phyloP scores from a whole-genome alignment of 208 protist genomes.

The Chromosphaera perkinsii region DNA sequence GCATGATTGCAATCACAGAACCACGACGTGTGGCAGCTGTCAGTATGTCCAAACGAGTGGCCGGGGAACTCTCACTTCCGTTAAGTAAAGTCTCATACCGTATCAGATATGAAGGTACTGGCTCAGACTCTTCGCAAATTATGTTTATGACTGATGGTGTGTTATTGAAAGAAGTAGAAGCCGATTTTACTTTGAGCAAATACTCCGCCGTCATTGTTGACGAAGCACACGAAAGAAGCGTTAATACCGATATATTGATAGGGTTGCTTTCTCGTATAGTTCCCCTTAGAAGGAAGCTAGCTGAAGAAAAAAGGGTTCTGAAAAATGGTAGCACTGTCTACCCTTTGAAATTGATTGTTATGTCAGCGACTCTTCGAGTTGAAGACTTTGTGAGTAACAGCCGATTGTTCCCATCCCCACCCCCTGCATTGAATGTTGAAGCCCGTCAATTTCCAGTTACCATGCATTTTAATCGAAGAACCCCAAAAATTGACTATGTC shows the following conservation, averaged over 20 bases:
- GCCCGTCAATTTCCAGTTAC: conserved; percentile 85
- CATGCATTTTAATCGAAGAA: conserved; percentile 62
- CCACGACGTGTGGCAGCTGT: conserved; percentile 81
- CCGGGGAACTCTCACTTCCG: conserved; percentile 60
- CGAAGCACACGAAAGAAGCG: conserved; percentile 82
- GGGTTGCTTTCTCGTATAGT: conserved; percentile 95
- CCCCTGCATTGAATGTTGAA: conserved; percentile 86
- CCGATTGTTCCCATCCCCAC: conserved; percentile 87
- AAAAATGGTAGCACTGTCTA: background rate
- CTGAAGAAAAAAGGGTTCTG: background rate
- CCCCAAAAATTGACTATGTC: conserved; percentile 83
- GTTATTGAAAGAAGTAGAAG: conserved; percentile 65
- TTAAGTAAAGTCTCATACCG: conserved; percentile 11
- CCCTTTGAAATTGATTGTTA: conserved; percentile 74
- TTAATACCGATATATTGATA: conserved; percentile 91
- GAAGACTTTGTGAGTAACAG: conserved; percentile 81
- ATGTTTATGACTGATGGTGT: conserved; percentile 82
- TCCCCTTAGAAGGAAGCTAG: conserved; percentile 74
- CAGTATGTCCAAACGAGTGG: conserved; percentile 67
- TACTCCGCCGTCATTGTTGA: conserved; percentile 82
- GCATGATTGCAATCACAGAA: conserved; percentile 77
- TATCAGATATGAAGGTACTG: conserved; percentile 49
- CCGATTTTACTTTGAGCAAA: conserved; percentile 63
- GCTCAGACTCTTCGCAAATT: conserved; percentile 43
- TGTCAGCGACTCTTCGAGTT: conserved; percentile 79